Evolutionary conservation across 805 yeast species (phyloP).

Genomic region (Candida mattraensis): DNA sequence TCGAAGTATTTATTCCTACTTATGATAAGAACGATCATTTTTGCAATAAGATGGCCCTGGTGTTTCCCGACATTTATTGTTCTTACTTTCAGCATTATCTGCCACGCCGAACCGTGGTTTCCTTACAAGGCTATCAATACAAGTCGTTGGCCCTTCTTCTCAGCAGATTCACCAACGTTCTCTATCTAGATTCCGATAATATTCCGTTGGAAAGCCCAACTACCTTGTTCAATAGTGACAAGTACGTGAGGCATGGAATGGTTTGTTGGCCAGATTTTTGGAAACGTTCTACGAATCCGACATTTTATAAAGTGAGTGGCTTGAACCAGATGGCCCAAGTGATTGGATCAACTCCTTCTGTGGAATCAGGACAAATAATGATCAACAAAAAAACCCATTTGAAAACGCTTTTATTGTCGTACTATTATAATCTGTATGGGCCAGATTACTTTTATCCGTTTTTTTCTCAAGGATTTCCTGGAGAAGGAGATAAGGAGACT

Average conservation of each 20-base stretch:
- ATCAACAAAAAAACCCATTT: conserved; percentile 60
- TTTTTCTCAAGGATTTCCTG: conserved; percentile 70
- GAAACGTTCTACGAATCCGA: conserved; percentile 63
- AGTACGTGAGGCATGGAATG: conserved; percentile 45
- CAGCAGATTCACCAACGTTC: conserved; percentile 44
- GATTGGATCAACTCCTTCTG: conserved; percentile 50
- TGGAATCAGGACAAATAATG: conserved; percentile 71
- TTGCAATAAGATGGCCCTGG: conserved; percentile 42
- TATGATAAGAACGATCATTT: conserved; percentile 43
- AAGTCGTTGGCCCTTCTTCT: conserved; percentile 49
- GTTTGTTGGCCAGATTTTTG: conserved; percentile 69
- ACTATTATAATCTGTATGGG: conserved; percentile 67
- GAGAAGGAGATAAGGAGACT: conserved; percentile 82
- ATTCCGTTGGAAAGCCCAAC: conserved; percentile 39
- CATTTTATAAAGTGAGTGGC: conserved; percentile 49
- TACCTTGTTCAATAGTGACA: conserved; percentile 45
- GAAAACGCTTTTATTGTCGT: conserved; percentile 54
- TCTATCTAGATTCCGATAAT: conserved; percentile 52
- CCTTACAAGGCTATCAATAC: conserved; percentile 44
- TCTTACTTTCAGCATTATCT: conserved; percentile 39
- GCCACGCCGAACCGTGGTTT: conserved; percentile 22
- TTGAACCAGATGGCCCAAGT: conserved; percentile 34
- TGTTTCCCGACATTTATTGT: conserved; percentile 40
- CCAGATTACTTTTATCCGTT: conserved; percentile 67
- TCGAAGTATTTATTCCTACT: conserved; percentile 49